These are phyloP conservation scores for Trichoderma erinaceum DNA, from an alignment of 495 filamentous ascomycete species.

Conservation along the genomic window DNA sequence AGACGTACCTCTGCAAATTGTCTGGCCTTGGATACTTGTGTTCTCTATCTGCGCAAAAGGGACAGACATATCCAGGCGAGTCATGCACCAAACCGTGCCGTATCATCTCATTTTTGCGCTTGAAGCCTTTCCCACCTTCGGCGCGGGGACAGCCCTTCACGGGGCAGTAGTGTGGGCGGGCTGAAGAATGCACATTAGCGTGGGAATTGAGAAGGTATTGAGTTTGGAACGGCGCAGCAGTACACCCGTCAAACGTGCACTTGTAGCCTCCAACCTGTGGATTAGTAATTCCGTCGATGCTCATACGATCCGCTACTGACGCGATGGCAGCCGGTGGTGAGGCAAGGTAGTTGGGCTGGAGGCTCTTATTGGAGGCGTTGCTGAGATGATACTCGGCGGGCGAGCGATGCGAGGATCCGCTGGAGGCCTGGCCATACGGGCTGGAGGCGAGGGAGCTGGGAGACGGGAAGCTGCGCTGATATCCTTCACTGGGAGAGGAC, in stretches of 20 bases:
- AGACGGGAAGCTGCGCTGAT: constrained; percentile 28
- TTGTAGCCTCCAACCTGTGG: constrained; percentile 34
- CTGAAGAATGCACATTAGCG: constrained; percentile 90
- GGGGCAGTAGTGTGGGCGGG: constrained; percentile 85
- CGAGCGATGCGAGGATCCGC: constrained; percentile 20
- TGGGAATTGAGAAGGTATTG: constrained; percentile 83
- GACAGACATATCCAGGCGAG: constrained; percentile 94
- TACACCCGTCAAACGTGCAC: constrained; percentile 64
- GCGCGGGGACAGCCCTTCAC: constrained; percentile 71
- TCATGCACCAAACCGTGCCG: constrained; percentile 92
- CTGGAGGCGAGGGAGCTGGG: constrained; percentile 26
- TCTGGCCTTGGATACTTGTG: constrained; percentile 96
- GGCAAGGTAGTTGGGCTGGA: constrained; percentile 15
- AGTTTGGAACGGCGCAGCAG: constrained; percentile 82
- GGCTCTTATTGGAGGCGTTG: constrained; percentile 18
- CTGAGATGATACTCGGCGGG: constrained; percentile 26
- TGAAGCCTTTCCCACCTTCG: constrained; percentile 89
- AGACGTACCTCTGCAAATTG: constrained; percentile 84
- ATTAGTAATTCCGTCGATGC: constrained; percentile 32
- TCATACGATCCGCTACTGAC: constrained; percentile 30
- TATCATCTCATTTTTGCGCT: constrained; percentile 99
- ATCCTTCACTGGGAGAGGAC: constrained; percentile 32
- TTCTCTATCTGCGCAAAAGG: constrained; percentile 91
- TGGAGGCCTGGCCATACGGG: constrained; percentile 25
- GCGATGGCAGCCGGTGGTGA: constrained; percentile 21